These are phyloP conservation scores for Phylloboletellus chloephorus DNA, from an alignment of 1,284 basidiomycete species.

Conservation along the genomic window DNA sequence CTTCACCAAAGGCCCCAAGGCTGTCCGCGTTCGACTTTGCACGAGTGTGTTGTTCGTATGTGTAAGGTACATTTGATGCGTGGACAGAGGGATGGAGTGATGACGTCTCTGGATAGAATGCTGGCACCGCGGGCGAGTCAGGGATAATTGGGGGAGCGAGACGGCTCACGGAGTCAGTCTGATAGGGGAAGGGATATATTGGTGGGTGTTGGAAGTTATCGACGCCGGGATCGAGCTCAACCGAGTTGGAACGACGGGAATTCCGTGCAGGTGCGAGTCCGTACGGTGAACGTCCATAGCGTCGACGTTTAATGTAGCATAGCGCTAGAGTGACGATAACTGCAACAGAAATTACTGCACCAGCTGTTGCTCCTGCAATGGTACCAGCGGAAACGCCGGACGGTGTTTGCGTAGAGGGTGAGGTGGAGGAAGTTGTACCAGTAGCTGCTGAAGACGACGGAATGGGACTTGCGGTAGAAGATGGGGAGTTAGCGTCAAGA, in stretches of 20 bases:
- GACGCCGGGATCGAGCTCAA: conserved; percentile 27
- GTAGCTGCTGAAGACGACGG: conserved; percentile 28
- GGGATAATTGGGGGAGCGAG: conserved; percentile 15
- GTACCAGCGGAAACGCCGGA: conserved; percentile 38
- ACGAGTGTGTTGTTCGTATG: conserved; percentile 22
- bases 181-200: conserved; percentile 31
- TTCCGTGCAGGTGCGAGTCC: conserved; percentile 14
- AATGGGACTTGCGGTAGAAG: conserved; percentile 36
- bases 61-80: conserved; percentile 21
- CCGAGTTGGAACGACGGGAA: conserved; percentile 27
- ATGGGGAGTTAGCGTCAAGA: conserved; percentile 47
- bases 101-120: conserved; percentile 8
- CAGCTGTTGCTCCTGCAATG: conserved; percentile 57
- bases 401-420: conserved; percentile 19
- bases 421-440: conserved; percentile 25
- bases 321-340: conserved; percentile 43
- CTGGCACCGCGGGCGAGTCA: conserved; percentile 1
- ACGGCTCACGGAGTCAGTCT: conserved; percentile 19
- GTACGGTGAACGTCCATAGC: conserved; percentile 25
- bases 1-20: conserved; percentile 20
- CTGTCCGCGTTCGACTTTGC: conserved; percentile 20
- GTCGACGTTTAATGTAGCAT: conserved; percentile 39
- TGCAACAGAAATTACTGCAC: conserved; percentile 48
- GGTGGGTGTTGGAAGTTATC: conserved; percentile 20
- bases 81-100: conserved; percentile 8